Base-by-base conservation (phyloP, 2,329 filamentous ascomycete genomes). In the Xylariaceae sp. region DNA sequence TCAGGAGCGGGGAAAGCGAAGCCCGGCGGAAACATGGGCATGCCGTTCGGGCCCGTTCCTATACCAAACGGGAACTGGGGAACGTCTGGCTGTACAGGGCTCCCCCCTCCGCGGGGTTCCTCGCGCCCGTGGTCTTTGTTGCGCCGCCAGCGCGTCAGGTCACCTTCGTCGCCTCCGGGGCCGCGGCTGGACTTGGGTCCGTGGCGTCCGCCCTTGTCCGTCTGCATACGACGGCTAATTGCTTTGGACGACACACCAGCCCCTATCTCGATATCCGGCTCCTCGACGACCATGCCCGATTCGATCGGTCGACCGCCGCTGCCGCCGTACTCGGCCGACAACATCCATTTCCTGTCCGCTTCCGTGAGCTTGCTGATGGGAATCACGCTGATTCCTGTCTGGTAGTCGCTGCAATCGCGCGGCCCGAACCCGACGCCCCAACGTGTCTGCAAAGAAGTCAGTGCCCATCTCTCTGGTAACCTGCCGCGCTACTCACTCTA, bases 391-490 rank as follows among this genome's bases (percentile, higher is more conserved):
- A 96, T 72, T 32, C 92, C 92, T 9, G 81, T 92, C 46, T 80
- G 74, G 60, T 98, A 98, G 61, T 98, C 89, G 57, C 88, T 94
- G 68, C 92, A 98, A 58, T 98, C 92, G 52, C 92, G 80, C 29
- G 92, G 92, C 3, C 92, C 92, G 53, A 95, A 98, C 12, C 92
- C 92, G 31, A 98, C 92, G 45, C 92, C 92, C 92, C 92, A 98
- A 44, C 92, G 80, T 25, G 90, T 96, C 79, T 92, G 51, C 46
- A 47, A 39, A 37, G 31, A n/a, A 45, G 42, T 52, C 39, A 53
- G 44, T 25, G 33, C 17, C 11, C 27, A 18, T 17, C 10, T 22
- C 19, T 5, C 13, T n/a, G n/a, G n/a, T n/a, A n/a, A n/a, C n/a
- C n/a, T n/a, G n/a, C n/a, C n/a, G 12, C 15, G 15, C 10, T 14